These are phyloP conservation scores for Xylaria sp. DNA, from an alignment of 2,329 filamentous ascomycete genomes.

Conservation along the genomic window DNA sequence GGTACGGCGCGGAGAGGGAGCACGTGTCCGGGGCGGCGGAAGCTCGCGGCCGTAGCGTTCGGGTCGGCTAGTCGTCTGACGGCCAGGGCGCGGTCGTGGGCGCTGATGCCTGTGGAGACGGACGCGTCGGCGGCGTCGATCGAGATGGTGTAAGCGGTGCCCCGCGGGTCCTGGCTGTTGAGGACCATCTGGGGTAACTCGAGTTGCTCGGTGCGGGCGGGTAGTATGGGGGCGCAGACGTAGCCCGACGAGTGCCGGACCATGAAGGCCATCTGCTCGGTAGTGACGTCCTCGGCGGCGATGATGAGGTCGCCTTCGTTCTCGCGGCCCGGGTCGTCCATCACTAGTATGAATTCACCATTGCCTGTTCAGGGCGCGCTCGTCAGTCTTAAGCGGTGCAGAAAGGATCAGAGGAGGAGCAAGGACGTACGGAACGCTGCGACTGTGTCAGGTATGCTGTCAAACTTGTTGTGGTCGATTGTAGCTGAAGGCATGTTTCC, in stretches of 20 bases:
- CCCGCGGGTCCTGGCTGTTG: conserved; percentile 76
- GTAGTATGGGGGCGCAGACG: conserved; percentile 84
- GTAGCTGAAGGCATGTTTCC: conserved; percentile 55
- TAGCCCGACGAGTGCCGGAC: conserved; percentile 89
- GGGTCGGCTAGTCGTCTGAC: conserved; percentile 78
- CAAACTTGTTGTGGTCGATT: conserved; percentile 61
- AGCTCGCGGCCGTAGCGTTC: conserved; percentile 58
- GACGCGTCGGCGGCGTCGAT: conserved; percentile 77
- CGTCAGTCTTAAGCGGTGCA: conserved; percentile 7
- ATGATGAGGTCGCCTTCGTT: conserved; percentile 99
- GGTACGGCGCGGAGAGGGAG: conserved; percentile 79
- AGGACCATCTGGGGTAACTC: conserved; percentile 88
- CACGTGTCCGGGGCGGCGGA: conserved; percentile 87
- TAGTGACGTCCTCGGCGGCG: conserved; percentile 81
- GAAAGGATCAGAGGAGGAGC: conserved; percentile 6
- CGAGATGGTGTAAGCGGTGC: conserved; percentile 91
- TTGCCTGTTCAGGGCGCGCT: conserved; percentile 55
- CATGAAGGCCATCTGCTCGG: conserved; percentile 94
- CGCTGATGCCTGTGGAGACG: conserved; percentile 88
- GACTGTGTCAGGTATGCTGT: conserved; percentile 69
- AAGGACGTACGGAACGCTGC: conserved; percentile 64
- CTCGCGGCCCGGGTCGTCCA: conserved; percentile 90
- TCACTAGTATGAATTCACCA: conserved; percentile 93
- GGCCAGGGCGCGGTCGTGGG: conserved; percentile 83
- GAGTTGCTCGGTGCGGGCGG: conserved; percentile 71